Percentiles rank a stretch among this genome's conserved stretches.
Evolutionary conservation across 1,139 yeast species (phyloP).

Genomic region (Protomyces inundatus): DNA sequence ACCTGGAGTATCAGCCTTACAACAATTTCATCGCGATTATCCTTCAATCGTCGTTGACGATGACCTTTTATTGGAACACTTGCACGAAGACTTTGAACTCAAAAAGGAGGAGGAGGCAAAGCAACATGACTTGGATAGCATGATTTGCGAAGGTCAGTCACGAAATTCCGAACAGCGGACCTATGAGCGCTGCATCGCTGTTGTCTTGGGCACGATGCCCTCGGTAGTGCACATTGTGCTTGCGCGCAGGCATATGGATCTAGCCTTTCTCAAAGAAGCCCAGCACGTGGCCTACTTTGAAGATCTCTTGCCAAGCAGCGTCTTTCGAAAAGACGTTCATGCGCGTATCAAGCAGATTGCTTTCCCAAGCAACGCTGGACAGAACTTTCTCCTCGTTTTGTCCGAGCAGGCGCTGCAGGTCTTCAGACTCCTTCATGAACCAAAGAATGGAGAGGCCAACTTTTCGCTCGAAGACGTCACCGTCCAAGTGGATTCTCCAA

Average conservation of each 20-base stretch:
- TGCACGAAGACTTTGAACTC: not conserved
- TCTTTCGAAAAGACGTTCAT: not conserved
- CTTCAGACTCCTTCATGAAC: not conserved
- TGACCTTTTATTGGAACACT: not conserved
- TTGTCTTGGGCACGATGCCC: not conserved
- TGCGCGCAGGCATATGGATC: not conserved
- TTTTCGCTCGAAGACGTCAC: not conserved
- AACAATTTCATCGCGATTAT: not conserved
- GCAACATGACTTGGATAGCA: not conserved
- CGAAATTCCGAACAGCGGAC: not conserved
- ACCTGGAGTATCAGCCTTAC: conserved; percentile 4
- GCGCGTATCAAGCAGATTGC: not conserved
- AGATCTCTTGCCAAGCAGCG: not conserved
- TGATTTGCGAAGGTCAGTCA: not conserved
- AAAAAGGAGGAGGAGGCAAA: not conserved
- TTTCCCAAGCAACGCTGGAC: not conserved
- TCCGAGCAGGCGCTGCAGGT: not conserved
- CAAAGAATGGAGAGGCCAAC: not conserved
- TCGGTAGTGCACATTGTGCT: not conserved
- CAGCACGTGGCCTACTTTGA: not conserved
- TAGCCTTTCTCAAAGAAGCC: not conserved
- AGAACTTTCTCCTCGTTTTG: not conserved
- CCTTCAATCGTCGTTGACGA: not conserved
- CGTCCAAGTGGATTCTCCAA: not conserved
- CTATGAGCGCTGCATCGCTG: not conserved